Evolutionary conservation across 306 rosid species (phyloP).

Genomic region (Acacia melanoxylon): DNA sequence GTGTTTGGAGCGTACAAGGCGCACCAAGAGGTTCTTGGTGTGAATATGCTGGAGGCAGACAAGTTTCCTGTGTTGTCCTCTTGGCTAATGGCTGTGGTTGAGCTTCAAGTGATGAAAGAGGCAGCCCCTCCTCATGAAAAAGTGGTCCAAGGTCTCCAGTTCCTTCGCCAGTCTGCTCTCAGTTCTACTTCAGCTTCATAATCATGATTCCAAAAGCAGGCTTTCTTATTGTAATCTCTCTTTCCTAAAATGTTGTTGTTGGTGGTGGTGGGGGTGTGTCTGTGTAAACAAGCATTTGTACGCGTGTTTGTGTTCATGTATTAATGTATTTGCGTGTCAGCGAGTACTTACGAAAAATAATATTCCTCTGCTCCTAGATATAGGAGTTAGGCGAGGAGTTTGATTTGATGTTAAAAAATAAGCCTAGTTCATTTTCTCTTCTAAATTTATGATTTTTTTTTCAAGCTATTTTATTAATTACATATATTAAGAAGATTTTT

Average conservation of each 20-base stretch:
- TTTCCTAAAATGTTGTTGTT: neutral
- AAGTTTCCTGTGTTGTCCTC: constrained; percentile 36
- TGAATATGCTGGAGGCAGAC: constrained; percentile 27
- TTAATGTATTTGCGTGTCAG: neutral
- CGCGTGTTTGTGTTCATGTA: neutral
- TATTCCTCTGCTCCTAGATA: neutral
- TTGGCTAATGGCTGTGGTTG: constrained; percentile 28
- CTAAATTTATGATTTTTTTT: too few species aligned
- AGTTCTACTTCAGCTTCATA: neutral
- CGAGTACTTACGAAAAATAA: neutral
- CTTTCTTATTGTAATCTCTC: neutral
- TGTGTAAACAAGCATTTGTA: neutral
- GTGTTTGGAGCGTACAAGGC: constrained; percentile 5
- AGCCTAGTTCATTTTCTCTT: too few species aligned
- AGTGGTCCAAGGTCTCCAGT: constrained; percentile 17
- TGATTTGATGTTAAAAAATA: too few species aligned
- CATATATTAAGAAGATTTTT: too few species aligned
- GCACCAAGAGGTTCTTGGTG: constrained; percentile 32
- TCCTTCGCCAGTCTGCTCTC: constrained; percentile 25
- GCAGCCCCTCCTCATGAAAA: constrained; percentile 26
- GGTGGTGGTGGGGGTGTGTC: neutral
- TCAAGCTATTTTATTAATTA: too few species aligned
- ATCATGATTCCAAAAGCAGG: neutral
- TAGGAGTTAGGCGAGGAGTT: neutral
- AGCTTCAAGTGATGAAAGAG: constrained; percentile 32